A percentile compares a stretch with the other conserved stretches of the same genome.
Conservation (phyloP, 495 filamentous ascomycete species). For the Halenospora varia region DNA sequence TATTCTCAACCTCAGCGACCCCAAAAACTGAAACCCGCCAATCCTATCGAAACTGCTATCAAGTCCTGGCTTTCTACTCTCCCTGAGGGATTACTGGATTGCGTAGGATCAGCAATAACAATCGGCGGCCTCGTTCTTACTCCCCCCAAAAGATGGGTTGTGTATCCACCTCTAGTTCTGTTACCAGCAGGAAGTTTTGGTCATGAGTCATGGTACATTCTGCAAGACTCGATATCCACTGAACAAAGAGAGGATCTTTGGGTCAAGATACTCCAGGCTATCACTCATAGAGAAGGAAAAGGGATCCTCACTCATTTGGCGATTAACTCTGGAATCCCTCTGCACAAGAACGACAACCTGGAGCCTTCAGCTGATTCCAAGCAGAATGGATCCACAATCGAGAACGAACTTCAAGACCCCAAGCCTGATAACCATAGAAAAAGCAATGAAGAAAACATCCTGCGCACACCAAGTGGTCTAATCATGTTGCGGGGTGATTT, state of each 20-base stretch:
- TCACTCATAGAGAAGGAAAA: constrained; percentile 39
- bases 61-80: constrained; percentile 10
- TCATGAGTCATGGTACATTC: constrained; percentile 38
- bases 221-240: constrained; percentile 20
- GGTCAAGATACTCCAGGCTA: constrained; percentile 41
- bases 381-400: too few species aligned
- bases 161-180: constrained; percentile 67
- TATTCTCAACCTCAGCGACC: too few species aligned
- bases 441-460: constrained; percentile 22
- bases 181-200: constrained; percentile 59
- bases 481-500: constrained; percentile 65
- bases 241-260: constrained; percentile 32
- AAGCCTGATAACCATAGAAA: background rate
- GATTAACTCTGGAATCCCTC: constrained; percentile 67
- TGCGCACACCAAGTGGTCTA: constrained; percentile 62
- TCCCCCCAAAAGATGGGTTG: constrained; percentile 61
- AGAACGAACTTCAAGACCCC: too few species aligned
- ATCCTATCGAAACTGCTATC: constrained; percentile 21
- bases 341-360: constrained; percentile 20
- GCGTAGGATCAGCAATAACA: background rate
- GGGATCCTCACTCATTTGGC: constrained; percentile 61
- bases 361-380: too few species aligned
- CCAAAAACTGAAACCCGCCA: constrained; percentile 16
- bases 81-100: constrained; percentile 3
- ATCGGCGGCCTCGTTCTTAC: constrained; percentile 28